Base-by-base conservation (phyloP, 2,329 filamentous ascomycete species). In the Cordyceps javanica region DNA sequence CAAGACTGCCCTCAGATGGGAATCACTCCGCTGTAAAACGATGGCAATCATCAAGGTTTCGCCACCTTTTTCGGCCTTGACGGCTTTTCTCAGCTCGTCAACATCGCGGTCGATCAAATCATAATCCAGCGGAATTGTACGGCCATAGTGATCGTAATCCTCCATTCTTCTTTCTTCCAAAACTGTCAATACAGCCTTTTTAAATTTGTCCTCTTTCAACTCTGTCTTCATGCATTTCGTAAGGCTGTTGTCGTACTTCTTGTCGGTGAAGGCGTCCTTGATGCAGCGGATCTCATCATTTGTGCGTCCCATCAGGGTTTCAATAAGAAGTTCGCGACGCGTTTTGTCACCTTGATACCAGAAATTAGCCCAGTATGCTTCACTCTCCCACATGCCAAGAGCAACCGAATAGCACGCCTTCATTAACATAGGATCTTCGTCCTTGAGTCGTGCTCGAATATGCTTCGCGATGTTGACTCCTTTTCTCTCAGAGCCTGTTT, bases 331-430 rank as follows among this genome's bases (percentile, higher is more conserved):
- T 72, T 97, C 93, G 6, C 92, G 85, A 3, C 91, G 82, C 8
- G 87, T 90, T 66, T 87, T 89, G 71, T 93, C 89, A 38, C 87
- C 87, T 69, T 97, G 93, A 74, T 97, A 97, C 87, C 91, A 97
- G 72, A 91, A 96, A 71, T 97, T 97, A 60, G 93, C 91, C 92
- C 94, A 99, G 78, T 96, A 96, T 0, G 91, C 90, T 71, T 99
- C 94, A 64, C 86, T 88, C 74, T 97, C 94, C 87, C 91, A 97
- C 54, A 82, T 82, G 10, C 94, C 94, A 0, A 97, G 82, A 0
- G 93, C 91, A 2, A 90, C 92, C 3, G 92, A 86, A 70, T 97
- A 97, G 67, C 88, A 91, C 7, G 89, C 89, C 73, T 97, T 97
- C 74, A 92, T 93, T 63, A 97, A 86, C 64, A 84, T 86, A 5